Base-by-base conservation (phyloP, 345 rosid species). In the Cardamine occulta region DNA sequence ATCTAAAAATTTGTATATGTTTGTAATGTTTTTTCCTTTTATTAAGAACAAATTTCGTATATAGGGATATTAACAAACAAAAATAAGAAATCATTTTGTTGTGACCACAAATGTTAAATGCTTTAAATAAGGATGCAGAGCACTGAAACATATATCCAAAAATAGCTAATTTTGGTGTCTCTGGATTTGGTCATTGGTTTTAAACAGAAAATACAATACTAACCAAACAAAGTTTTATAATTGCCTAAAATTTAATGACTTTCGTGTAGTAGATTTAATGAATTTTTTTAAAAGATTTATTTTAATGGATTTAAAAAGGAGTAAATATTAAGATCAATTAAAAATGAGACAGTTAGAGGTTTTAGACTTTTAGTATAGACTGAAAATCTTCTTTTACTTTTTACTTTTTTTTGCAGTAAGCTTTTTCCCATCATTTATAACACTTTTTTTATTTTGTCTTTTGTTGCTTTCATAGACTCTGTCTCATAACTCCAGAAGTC, bases 261-360 rank as follows among this genome's bases (percentile, higher is more conserved):
- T 28, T 28, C 4, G 31, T 5, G 4, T 28, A 28, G 31, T 4
- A 28, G 31, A 28, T 4, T 28, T 28, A 28, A 28, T 28, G 31
- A 28, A 3, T 24, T 24, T 24, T 3, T 24, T 24, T 2, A 24
- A 24, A 24, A 24, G 28, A 24, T 24, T 24, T 28, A 28, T 28
- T 28, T 28, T 28, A 4, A 28, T 28, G 31, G 31, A 28, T 28
- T 24, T 24, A 24, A 24, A 24, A 24, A 28, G 4, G 4, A 28
- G 31, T 28, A 28, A 4, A 28, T 28, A 28, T 28, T 28, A 28
- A 28, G 31, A 28, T 28, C 51, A 69, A 76, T 52, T 76, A 76
- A 76, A 68, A 74, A 68, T 51, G 74, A 68, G 79, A 75, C 79
- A 75, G 79, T 67, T 59, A 68, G 74, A 26, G 54, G 56, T 60